Percentiles rank a stretch among this genome's conserved stretches.
phyloP scores from a whole-genome alignment of 2,329 filamentous ascomycete species.

The Exophiala calicioides region DNA sequence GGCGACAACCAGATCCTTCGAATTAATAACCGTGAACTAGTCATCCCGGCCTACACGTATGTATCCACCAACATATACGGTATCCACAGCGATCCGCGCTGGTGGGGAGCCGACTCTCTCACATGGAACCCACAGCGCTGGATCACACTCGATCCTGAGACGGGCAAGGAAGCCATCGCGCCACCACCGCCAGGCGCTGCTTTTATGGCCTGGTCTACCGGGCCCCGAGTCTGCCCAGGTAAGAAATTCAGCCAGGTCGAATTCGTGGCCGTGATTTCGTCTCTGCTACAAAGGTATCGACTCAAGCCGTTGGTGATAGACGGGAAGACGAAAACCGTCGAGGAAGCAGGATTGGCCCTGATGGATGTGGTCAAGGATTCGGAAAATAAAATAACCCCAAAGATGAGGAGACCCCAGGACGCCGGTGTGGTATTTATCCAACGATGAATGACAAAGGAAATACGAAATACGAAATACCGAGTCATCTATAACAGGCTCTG shows the following conservation, averaged over 20 bases:
- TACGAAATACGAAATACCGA: no score
- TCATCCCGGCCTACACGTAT: slow-evolving; percentile 25
- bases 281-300: slow-evolving; percentile 15
- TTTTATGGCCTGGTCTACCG: slow-evolving; percentile 37
- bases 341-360: slow-evolving; percentile 17
- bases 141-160: slow-evolving; percentile 29
- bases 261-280: slow-evolving; percentile 37
- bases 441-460: no score
- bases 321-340: slow-evolving; percentile 13
- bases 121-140: slow-evolving; percentile 39
- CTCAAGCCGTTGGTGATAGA: slow-evolving; percentile 15
- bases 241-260: slow-evolving; percentile 42
- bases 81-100: slow-evolving; percentile 33
- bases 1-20: slow-evolving; percentile 20
- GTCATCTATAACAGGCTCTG: no score
- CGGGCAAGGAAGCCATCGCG: slow-evolving; percentile 17
- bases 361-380: slow-evolving; percentile 19
- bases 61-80: slow-evolving; percentile 31
- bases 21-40: slow-evolving; percentile 15
- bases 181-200: slow-evolving; percentile 14
- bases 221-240: slow-evolving; percentile 37
- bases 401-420: slow-evolving; percentile 18
- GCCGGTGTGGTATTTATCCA: slow-evolving; percentile 21
- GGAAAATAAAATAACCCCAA: slow-evolving; percentile 10
- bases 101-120: slow-evolving; percentile 33